Evolutionary conservation across 805 yeast species (phyloP), one percentile per base, ranked within the genome.

Genomic region (Hanseniaspora lindneri): DNA sequence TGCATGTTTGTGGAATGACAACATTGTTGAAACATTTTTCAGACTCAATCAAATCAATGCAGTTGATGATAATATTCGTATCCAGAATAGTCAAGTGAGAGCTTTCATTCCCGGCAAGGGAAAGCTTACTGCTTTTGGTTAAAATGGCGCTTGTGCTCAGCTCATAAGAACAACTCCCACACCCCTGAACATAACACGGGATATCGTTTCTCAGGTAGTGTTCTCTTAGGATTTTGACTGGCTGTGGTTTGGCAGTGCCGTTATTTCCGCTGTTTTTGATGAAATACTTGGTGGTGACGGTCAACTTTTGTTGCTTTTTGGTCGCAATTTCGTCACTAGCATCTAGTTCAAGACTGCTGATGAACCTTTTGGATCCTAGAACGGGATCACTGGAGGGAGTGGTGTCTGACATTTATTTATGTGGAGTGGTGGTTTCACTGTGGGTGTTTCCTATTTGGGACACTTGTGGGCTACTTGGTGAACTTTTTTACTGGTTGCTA

Each of bases 121-220:
- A 27, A 9, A 27, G 8, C 11, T 9, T 27, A 27, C 11, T 11
- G 11, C 11, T 11, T 27, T 8, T 11, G 11, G 89, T 69, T n/a
- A 82, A 69, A 36, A 87, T 77, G 39, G 66, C 70, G 5, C 20
- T 25, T 8, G 20, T 37, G 32, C 89, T 92, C 17, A 72, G 69
- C 24, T 60, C 65, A 23, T 66, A 65, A 11, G 68, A 65, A 63
- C 99, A 92, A 30, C 58, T 60, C 9, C 65, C 58, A 64, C 98
- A 92, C 1, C 75, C 67, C 54, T 67, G 70, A 2, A 95, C 84
- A 47, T 80, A 77, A 64, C 98, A 92, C 17, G 96, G 95, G 44
- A 92, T 86, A 64, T 92, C 99, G 47, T 76, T 77, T 63, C 98
- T 74, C 50, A 92, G 68, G 60, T 92, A 92, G 64, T 89, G 98